phyloP scores from a whole-genome alignment of 176 grass and related monocot species.

The Cenchrus purpureus region DNA sequence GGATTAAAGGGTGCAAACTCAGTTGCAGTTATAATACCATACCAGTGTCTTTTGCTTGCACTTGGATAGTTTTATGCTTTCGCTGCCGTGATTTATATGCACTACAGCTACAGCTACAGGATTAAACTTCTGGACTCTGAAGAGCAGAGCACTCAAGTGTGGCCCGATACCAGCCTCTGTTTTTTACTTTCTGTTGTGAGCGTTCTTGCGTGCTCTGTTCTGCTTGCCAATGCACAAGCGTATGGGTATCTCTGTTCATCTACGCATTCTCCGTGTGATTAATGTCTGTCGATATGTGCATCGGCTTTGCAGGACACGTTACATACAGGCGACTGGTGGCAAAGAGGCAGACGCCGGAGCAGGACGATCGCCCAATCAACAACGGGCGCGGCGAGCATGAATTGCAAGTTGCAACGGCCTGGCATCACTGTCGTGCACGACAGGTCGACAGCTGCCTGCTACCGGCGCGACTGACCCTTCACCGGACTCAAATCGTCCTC shows the following conservation, averaged over 20 bases:
- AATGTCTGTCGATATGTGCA: conserved; percentile 18
- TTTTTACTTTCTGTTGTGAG: background rate
- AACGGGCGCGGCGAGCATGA: background rate
- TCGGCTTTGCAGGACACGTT: background rate
- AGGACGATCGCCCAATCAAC: background rate
- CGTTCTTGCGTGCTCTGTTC: background rate
- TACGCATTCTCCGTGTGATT: background rate
- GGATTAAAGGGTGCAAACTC: conserved; percentile 19
- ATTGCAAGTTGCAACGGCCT: background rate
- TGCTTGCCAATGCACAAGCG: background rate
- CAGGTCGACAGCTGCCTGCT: background rate
- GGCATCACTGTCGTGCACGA: background rate
- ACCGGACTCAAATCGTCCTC: conserved; percentile 41
- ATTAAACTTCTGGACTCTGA: background rate
- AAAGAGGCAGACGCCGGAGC: background rate
- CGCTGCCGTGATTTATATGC: background rate
- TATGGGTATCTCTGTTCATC: conserved; percentile 2
- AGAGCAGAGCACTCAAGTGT: background rate
- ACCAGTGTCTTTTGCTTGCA: background rate
- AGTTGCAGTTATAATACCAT: background rate
- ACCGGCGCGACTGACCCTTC: conserved; percentile 11
- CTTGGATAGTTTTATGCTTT: background rate
- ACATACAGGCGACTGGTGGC: conserved; percentile 9
- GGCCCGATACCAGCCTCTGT: background rate
- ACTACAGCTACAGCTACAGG: background rate